Conservation (phyloP, 768 basidiomycete genomes). For the Boletus subparvulus region DNA sequence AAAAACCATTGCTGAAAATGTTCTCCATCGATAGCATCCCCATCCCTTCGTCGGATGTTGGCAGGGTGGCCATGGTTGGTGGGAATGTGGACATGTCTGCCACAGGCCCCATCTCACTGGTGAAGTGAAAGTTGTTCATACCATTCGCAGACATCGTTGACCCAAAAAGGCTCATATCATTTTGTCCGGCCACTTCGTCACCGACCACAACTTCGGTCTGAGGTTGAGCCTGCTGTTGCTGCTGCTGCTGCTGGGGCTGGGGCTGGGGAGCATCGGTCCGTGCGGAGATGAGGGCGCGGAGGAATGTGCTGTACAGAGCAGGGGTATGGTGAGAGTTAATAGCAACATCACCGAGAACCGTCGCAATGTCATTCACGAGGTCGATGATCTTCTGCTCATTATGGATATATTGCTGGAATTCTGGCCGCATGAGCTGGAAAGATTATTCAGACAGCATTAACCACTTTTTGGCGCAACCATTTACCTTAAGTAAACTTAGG, state of each 20-base stretch:
- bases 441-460: constrained; percentile 11
- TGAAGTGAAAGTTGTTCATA: constrained; percentile 62
- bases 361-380: constrained; percentile 78
- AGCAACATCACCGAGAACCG: constrained; percentile 73
- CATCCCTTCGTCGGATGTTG: constrained; percentile 39
- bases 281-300: constrained; percentile 72
- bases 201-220: constrained; percentile 19
- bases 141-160: constrained; percentile 21
- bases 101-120: constrained; percentile 82
- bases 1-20: constrained; percentile 75
- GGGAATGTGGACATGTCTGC: constrained; percentile 83
- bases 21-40: constrained; percentile 77
- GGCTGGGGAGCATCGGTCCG: constrained; percentile 33
- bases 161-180: constrained; percentile 32
- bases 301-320: constrained; percentile 81
- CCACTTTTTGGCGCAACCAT: constrained; percentile 8
- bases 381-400: constrained; percentile 69
- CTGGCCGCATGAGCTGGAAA: constrained; percentile 73
- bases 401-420: constrained; percentile 75
- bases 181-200: constrained; percentile 20
- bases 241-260: constrained; percentile 16
- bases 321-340: constrained; percentile 84
- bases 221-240: constrained; percentile 16
- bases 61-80: constrained; percentile 73
- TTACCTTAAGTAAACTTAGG: constrained; percentile 85